Base-by-base conservation (phyloP, 140 eudicot genomes). In the Bidens hawaiensis region DNA sequence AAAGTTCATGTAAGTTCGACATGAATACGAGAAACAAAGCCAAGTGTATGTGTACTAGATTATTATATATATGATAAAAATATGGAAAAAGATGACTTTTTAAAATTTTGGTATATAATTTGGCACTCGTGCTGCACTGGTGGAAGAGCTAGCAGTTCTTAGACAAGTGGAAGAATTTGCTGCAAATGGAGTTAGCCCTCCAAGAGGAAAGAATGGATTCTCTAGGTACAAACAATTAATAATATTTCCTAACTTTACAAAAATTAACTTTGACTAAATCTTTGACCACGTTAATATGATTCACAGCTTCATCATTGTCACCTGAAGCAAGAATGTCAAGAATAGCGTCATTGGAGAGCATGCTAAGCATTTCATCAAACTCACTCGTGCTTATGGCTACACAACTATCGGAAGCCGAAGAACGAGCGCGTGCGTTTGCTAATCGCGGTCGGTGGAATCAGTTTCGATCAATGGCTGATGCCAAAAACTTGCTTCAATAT, bases 1-100 rank as follows among this genome's bases (percentile, higher is more conserved):
- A 87, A 91, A 10, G 82, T 91, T 77, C 99, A 91, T 75, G 99
- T n/a, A 91, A 85, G 99, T 91, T 53, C 89, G 95, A 52, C 76
- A 77, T 25, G 99, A 87, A 76, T 91, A 91, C 47, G 98, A 91
- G 86, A 91, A 91, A 76, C 98, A 91, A 76, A 87, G 86, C 66
- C 89, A 87, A 87, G 98, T 91, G 98, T 91, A 91, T 16, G 98
- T 67, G 68, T n/a, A n/a, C n/a, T n/a, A n/a, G n/a, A n/a, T n/a
- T 55, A 11, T 27, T 55, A 46, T 27, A 31, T 22, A 28, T 27
- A 25, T 1, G n/a, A 43, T 42, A 34, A 3, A 60, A 49, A 13
- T 40, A 30, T 43, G 26, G 57, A 42, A 38, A 45, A 27, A 18
- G 0, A 5, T 27, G 61, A 28, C 1, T 31, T 34, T 21, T 34